phyloP scores from a whole-genome alignment of 495 filamentous ascomycete species.

The Apodospora peruviana region DNA sequence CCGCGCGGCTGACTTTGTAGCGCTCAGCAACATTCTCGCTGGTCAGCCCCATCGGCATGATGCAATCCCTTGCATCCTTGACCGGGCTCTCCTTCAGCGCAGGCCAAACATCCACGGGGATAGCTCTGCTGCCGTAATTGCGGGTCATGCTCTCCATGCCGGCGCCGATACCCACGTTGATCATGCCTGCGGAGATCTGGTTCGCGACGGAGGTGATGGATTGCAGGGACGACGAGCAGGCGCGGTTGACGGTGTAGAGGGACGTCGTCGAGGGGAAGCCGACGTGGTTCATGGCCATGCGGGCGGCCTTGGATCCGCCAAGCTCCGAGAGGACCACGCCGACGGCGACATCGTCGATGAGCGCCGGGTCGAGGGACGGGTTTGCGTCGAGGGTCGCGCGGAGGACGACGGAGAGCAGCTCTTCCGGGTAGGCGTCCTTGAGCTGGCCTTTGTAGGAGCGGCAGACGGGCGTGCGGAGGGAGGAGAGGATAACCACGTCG shows the following conservation, averaged over 20 bases:
- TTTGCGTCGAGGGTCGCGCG: slow-evolving; percentile 71
- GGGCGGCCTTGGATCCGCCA: slow-evolving; percentile 82
- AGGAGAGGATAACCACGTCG: slow-evolving; percentile 84
- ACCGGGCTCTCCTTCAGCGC: slow-evolving; percentile 57
- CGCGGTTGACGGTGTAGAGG: slow-evolving; percentile 82
- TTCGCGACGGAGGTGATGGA: slow-evolving; percentile 66
- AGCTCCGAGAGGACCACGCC: slow-evolving; percentile 88
- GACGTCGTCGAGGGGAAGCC: slow-evolving; percentile 66
- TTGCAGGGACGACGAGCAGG: slow-evolving; percentile 73
- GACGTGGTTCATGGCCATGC: slow-evolving; percentile 81
- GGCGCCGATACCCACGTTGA: slow-evolving; percentile 76
- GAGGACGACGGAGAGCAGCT: slow-evolving; percentile 77
- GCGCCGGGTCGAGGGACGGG: slow-evolving; percentile 65
- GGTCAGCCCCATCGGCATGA: slow-evolving; percentile 94
- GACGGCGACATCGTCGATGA: slow-evolving; percentile 75
- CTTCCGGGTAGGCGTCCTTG: slow-evolving; percentile 85
- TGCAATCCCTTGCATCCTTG: slow-evolving; percentile 73
- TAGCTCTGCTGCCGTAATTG: slow-evolving; percentile 78
- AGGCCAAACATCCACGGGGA: slow-evolving; percentile 76
- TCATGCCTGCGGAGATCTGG: slow-evolving; percentile 63
- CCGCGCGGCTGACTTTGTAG: slow-evolving; percentile 65
- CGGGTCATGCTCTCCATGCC: slow-evolving; percentile 93
- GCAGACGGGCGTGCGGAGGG: slow-evolving; percentile 78
- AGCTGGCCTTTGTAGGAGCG: slow-evolving; percentile 79
- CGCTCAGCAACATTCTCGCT: slow-evolving; percentile 80